phyloP scores from a whole-genome alignment of 306 rosid species.

The Cucurbita argyrosperma region DNA sequence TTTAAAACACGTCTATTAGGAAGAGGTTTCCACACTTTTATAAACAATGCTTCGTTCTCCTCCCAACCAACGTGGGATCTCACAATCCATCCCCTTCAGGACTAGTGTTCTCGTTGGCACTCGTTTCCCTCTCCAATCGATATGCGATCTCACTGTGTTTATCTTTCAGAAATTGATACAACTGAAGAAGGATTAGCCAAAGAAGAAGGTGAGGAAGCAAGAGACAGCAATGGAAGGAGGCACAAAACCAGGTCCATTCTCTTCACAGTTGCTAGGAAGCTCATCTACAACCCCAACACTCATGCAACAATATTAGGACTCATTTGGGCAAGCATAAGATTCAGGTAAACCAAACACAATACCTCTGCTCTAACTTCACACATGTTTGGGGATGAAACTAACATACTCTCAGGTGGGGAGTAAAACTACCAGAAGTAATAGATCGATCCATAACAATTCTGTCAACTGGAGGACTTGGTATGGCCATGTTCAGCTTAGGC shows the following conservation, averaged over 20 bases:
- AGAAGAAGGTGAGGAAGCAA: slow-evolving; percentile 40
- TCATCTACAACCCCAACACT: slow-evolving; percentile 68
- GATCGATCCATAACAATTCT: slow-evolving; percentile 43
- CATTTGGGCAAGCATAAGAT: slow-evolving; percentile 69
- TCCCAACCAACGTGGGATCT: too few species aligned
- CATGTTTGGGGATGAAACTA: neutral
- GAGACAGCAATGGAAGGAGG: slow-evolving; percentile 21
- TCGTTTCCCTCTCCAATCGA: too few species aligned
- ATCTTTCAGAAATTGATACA: slow-evolving; percentile 26
- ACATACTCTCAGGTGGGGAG: slow-evolving; percentile 55
- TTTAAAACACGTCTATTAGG: too few species aligned
- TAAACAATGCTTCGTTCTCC: too few species aligned
- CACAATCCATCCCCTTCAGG: too few species aligned
- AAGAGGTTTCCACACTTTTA: too few species aligned
- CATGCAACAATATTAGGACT: slow-evolving; percentile 76
- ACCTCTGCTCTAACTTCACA: neutral
- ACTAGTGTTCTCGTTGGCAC: neutral
- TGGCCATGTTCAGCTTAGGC: slow-evolving; percentile 93
- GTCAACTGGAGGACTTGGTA: slow-evolving; percentile 80
- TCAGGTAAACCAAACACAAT: slow-evolving; percentile 29
- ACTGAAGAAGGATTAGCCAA: slow-evolving; percentile 42
- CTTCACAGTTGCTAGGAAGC: slow-evolving; percentile 59
- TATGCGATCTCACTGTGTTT: neutral
- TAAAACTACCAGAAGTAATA: slow-evolving; percentile 58
- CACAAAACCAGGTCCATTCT: slow-evolving; percentile 39